These are phyloP conservation scores for Aspergillus pseudoviridinutans DNA, from an alignment of 2,329 filamentous ascomycete species.

Conservation along the genomic window DNA sequence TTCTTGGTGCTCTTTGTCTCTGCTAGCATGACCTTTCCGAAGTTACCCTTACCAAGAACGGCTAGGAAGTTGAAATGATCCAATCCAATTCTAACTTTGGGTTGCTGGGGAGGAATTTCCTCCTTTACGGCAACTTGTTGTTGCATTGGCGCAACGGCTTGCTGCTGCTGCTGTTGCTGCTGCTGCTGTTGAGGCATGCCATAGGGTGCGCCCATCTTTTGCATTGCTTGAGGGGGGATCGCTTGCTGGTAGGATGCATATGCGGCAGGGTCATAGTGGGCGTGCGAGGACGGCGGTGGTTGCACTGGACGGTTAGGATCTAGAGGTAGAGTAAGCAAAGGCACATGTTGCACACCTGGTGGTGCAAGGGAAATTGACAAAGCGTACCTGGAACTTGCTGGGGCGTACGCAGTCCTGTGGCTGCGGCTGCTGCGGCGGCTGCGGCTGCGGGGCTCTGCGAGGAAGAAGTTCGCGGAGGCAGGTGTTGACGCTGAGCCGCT, in stretches of 20 bases:
- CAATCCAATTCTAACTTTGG: conserved; percentile 71
- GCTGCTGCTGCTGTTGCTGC: conserved; percentile 23
- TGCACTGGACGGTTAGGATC: conserved; percentile 39
- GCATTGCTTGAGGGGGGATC: conserved; percentile 24
- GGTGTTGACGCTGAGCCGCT: conserved; percentile 40
- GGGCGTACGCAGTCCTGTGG: conserved; percentile 43
- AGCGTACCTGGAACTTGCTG: conserved; percentile 39
- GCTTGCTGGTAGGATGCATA: conserved; percentile 37
- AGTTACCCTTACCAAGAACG: conserved; percentile 97
- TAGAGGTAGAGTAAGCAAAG: conserved; percentile 15
- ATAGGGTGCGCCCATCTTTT: conserved; percentile 24
- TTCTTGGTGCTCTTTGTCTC: conserved; percentile 91
- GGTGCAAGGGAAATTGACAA: conserved; percentile 17
- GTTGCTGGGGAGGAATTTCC: conserved; percentile 28
- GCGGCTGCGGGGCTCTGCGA: conserved; percentile 47
- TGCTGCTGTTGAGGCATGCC: conserved; percentile 25
- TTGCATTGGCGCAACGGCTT: conserved; percentile 16
- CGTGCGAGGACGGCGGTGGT: conserved; percentile 44
- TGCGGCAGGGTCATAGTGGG: conserved; percentile 41
- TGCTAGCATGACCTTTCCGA: conserved; percentile 98
- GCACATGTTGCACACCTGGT: background rate
- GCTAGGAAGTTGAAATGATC: conserved; percentile 99
- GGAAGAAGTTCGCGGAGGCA: conserved; percentile 45
- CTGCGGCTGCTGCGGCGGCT: conserved; percentile 46
- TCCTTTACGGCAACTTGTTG: conserved; percentile 26